Evolutionary conservation across 1,139 yeast genomes (phyloP), one percentile per base, ranked within the genome.

Genomic region (Yamadazyma sp.): DNA sequence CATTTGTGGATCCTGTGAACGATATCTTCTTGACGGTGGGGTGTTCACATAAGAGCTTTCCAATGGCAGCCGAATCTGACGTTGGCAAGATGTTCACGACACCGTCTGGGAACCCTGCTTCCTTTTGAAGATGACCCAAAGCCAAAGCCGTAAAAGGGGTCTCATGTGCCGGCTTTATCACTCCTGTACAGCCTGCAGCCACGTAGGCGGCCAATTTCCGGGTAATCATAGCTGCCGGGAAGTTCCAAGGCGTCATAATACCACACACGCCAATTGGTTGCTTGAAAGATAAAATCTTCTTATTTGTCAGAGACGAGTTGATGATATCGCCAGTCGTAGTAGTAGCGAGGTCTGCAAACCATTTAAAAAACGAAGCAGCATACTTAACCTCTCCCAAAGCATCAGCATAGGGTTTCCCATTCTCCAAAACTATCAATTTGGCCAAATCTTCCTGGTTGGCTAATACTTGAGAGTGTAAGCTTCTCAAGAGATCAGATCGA

Each of bases 251-350:
- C 4, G 96, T 87, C 51, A 90, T 71, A 43, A 90, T 79, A 21
- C 95, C 96, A 52, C 92, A 87, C 1, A 87, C 95, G 15, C 97
- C 97, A 38, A 90, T 75, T 12, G 96, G 95, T 57, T 85, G 89
- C 55, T 82, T 80, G 38, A 79, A 52, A 1, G 95, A 78, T 46
- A 79, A 62, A 32, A 85, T 83, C 51, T 89, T 73, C 56, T 73
- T 78, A 25, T 64, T 53, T 23, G 79, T 62, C 51, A 69, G 73
- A 17, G 77, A 64, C 2, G 95, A 84, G 38, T 80, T 83, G 43
- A 87, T 82, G 2, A 83, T 73, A 46, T 80, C 80, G 17, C 95
- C 96, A 49, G 82, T 77, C 33, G 78, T 60, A 46, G 95, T 71
- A 34, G 90, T 86, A 13, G 95, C 95, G 52, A 86, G 90, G 57